These are phyloP conservation scores for Aureobasidium sp. DNA, from an alignment of 2,329 filamentous ascomycete genomes.

Conservation along the genomic window DNA sequence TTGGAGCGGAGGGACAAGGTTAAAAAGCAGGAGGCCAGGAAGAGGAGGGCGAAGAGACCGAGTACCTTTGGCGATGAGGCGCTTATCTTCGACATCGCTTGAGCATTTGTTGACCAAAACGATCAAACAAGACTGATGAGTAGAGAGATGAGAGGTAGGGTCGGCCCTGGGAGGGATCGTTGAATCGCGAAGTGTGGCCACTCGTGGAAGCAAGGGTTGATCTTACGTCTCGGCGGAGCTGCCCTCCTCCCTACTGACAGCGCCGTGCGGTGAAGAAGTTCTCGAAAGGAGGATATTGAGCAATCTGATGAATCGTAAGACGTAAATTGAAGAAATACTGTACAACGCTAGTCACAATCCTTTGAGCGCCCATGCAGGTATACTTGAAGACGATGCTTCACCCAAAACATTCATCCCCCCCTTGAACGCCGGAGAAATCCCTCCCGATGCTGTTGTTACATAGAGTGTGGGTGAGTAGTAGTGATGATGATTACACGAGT, in stretches of 20 bases:
- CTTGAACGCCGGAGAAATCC: neutral
- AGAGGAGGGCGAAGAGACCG: slow-evolving; percentile 26
- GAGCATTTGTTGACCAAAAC: neutral
- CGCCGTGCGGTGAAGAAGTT: neutral
- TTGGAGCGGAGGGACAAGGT: slow-evolving; percentile 23
- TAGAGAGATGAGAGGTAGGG: neutral
- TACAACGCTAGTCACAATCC: neutral
- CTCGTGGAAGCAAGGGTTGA: neutral
- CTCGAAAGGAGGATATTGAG: no score
- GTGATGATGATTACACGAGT: slow-evolving; percentile 40
- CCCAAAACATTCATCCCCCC: neutral
- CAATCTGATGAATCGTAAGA: neutral
- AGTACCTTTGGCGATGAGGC: slow-evolving; percentile 21
- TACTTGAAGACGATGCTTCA: neutral
- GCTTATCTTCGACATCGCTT: slow-evolving; percentile 13
- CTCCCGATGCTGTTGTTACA: slow-evolving; percentile 7
- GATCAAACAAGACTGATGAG: neutral
- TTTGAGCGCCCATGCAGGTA: neutral
- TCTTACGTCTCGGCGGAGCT: neutral
- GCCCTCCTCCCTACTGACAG: neutral
- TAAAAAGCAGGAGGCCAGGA: slow-evolving; percentile 27
- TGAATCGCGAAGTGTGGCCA: neutral
- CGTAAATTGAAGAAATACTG: slow-evolving; percentile 2
- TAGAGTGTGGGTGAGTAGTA: neutral
- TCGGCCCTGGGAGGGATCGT: neutral